Conservation (phyloP, 768 basidiomycete species). For the Tremella mesenterica region DNA sequence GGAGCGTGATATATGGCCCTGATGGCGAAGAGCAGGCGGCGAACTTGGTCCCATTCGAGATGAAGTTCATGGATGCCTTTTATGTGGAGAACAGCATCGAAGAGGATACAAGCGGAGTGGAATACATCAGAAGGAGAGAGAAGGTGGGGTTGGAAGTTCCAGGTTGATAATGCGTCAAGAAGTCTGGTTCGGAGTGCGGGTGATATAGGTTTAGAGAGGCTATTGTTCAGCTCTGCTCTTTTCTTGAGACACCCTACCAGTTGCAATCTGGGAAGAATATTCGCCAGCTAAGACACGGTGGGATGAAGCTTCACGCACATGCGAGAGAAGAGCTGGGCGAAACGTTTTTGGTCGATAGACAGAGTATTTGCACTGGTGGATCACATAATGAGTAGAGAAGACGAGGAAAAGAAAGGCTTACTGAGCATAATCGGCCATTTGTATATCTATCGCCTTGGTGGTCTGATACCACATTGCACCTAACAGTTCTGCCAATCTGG, state of each 20-base stretch:
- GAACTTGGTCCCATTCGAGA: conserved; percentile 55
- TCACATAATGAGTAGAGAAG: too few species aligned
- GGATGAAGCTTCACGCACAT: too few species aligned
- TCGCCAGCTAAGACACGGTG: too few species aligned
- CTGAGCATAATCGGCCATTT: conserved; percentile 38
- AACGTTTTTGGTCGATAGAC: too few species aligned
- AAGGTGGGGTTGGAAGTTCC: conserved; percentile 84
- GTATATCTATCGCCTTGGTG: conserved; percentile 53
- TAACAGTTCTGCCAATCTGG: conserved; percentile 65
- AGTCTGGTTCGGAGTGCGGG: conserved; percentile 52
- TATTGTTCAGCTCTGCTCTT: conserved; percentile 1
- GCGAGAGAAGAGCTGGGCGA: too few species aligned
- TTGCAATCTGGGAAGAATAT: too few species aligned
- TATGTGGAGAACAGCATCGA: conserved; percentile 72
- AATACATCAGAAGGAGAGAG: conserved; percentile 74
- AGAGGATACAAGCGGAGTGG: conserved; percentile 71
- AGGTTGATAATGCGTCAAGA: conserved; percentile 61
- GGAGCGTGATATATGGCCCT: conserved; percentile 79
- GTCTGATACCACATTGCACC: conserved; percentile 79
- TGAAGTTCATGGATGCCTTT: conserved; percentile 52
- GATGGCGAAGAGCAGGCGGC: conserved; percentile 73
- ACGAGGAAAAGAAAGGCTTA: conserved; percentile 12
- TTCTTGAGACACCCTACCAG: too few species aligned
- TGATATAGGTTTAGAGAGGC: conserved; percentile 49
- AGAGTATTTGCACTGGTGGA: too few species aligned